Percentiles rank a stretch among this genome's conserved stretches.
These are phyloP conservation scores for Gossypium gossypioides DNA, from an alignment of 441 rosid genomes.

Conservation along the genomic window DNA sequence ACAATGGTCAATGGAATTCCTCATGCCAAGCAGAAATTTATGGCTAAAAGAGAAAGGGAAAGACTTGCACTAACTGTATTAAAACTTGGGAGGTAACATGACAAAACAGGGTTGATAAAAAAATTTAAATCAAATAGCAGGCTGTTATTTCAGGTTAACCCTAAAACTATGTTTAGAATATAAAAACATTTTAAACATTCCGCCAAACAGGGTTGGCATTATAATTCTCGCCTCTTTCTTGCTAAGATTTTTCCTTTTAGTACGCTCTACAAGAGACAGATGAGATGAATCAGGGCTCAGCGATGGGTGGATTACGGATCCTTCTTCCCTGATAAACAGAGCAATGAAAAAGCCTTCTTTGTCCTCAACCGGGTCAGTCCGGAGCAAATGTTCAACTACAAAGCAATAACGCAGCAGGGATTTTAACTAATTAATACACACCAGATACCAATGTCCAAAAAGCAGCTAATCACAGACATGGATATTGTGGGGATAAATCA, in stretches of 20 bases:
- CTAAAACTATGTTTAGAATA: neutral
- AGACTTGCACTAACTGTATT: neutral
- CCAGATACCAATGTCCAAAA: neutral
- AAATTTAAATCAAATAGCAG: neutral
- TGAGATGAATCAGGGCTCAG: neutral
- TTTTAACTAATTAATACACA: neutral
- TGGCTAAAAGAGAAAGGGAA: neutral
- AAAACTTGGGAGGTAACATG: neutral
- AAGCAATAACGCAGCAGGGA: neutral
- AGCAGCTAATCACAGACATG: neutral
- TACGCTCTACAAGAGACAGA: neutral
- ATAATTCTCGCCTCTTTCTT: neutral
- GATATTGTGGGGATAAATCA: neutral
- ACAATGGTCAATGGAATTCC: no score
- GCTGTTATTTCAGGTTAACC: neutral
- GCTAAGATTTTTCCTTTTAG: constrained; percentile 1
- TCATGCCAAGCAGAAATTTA: neutral
- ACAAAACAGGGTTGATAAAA: neutral
- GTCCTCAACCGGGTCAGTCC: constrained; percentile 61
- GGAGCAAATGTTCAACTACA: constrained; percentile 57
- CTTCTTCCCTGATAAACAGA: constrained; percentile 31
- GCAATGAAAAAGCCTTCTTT: constrained; percentile 89
- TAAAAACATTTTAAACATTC: constrained; percentile 23
- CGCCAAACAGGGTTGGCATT: constrained; percentile 22
- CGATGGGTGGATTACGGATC: neutral